Base-by-base conservation (phyloP, 306 rosid genomes). In the Cercis canadensis region DNA sequence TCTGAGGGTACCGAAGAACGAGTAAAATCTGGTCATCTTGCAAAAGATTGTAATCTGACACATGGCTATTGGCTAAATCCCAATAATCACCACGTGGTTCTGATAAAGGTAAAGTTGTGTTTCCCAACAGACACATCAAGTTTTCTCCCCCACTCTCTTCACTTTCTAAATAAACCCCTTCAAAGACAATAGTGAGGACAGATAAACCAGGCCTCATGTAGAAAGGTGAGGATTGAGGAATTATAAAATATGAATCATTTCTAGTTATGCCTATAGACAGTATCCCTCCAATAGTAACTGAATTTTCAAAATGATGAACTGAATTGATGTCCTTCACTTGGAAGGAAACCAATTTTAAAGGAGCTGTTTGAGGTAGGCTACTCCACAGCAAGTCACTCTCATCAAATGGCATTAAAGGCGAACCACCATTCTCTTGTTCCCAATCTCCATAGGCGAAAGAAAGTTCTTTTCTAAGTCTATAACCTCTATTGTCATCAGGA, bases 161-260 rank as follows among this genome's bases (percentile, higher is more conserved):
- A 61, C 67, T 70, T 70, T 70, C 59, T n/a, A 70, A 57, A 14
- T 70, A 70, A 24, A 70, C 40, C 15, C 67, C 59, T 70, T 70
- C 67, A 47, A 70, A 58, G 50, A 19, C 58, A 18, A 58, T 13
- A 46, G 36, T 47, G 67, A 70, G 75, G 18, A 47, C 13, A n/a
- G 67, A 58, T 4, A 33, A 70, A 36, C 67, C 67, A 70, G 75
- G 75, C 24, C 11, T 59, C 49, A 57, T 46, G 18, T 21, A 6
- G 59, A 70, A 70, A 70, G 67, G 18, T 46, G 75, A 43, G 19
- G 75, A 58, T 0, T 4, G 7, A 18, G 11, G 50, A 33, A 5
- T 17, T 13, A 58, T 13, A 61, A 16, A 70, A 33, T 45, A 33
- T 31, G 75, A 57, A 34, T 37, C 37, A 9, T 58, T 18, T 57